Base-by-base conservation (phyloP, 352 stramenopile genomes). In the Saprolegnia parasitica region DNA sequence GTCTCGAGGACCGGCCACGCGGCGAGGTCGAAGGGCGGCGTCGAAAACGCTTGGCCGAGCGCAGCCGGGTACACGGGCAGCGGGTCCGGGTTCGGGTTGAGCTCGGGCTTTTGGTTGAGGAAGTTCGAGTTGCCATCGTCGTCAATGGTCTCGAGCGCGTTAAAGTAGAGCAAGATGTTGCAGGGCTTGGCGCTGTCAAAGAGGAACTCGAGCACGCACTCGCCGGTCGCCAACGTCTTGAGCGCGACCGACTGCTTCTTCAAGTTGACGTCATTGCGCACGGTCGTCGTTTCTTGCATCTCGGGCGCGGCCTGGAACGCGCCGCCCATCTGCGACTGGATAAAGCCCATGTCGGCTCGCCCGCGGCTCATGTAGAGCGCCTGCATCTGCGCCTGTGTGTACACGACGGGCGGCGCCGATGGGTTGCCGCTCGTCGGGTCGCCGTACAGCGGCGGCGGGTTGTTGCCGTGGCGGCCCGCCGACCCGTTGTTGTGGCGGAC, bases 191-290 rank as follows among this genome's bases (percentile, higher is more conserved):
- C 88, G 24, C 83, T 84, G 64, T 95, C 87, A 62, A 93, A 93
- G 32, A 84, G 49, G 73, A 95, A 93, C 71, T 84, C 77, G 24
- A 95, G 74, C 6, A 67, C 74, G 71, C 79, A 78, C 21, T 63
- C 77, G 46, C 42, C 42, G 5, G 49, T 73, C 56, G 68, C 58
- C 15, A 71, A 72, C 16, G 54, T 75, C 37, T 75, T 56, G 50
- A 94, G 72, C 56, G 85, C 87, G 58, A 95, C 75, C 72, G 78
- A 87, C 26, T 72, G 61, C 72, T 95, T 95, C 74, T 92, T 91
- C 5, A 95, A 75, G 71, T 92, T 95, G 65, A 93, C 85, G 72
- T 92, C 79, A 71, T 90, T 95, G 73, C 87, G 89, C 1, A 95
- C 81, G 0, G 85, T 90, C 56, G 76, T 86, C 24, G 87, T 93